phyloP scores from a whole-genome alignment of 2,329 filamentous ascomycete species.

The Plenodomus lindquistii region DNA sequence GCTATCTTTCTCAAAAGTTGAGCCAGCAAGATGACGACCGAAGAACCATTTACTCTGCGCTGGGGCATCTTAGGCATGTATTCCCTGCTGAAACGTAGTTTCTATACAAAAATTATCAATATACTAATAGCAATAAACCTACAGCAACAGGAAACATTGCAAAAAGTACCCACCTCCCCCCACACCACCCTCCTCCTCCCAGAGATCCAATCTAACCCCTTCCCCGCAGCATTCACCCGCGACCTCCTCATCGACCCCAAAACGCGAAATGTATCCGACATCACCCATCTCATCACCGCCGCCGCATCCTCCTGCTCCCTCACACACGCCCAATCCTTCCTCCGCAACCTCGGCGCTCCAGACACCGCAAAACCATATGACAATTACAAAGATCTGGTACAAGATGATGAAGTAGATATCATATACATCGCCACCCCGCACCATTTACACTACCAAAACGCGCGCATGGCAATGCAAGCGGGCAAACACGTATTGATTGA shows the following conservation, averaged over 20 bases:
- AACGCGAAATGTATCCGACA: constrained; percentile 67
- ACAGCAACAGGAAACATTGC: constrained; percentile 58
- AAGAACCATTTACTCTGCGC: constrained; percentile 21
- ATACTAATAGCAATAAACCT: constrained; percentile 17
- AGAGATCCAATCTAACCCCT: background rate
- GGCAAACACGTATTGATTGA: constrained; percentile 89
- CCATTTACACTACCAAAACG: constrained; percentile 89
- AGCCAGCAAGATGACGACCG: background rate
- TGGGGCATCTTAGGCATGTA: constrained; percentile 32
- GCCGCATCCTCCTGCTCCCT: constrained; percentile 76
- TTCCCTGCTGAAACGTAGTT: no score
- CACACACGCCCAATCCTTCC: constrained; percentile 70
- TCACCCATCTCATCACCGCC: constrained; percentile 75
- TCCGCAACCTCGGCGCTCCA: constrained; percentile 70
- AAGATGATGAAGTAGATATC: constrained; percentile 76
- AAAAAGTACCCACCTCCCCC: constrained; percentile 7
- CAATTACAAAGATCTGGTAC: constrained; percentile 77
- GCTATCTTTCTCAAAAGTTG: no score
- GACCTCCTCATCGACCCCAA: constrained; percentile 76
- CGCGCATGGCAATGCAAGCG: constrained; percentile 75
- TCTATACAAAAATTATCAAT: no score
- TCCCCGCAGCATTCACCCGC: constrained; percentile 53
- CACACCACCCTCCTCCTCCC: background rate
- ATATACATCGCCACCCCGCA: constrained; percentile 89
- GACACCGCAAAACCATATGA: constrained; percentile 71